Base-by-base conservation (phyloP, 2,329 filamentous ascomycete genomes). In the Pleoardoris graminearum region DNA sequence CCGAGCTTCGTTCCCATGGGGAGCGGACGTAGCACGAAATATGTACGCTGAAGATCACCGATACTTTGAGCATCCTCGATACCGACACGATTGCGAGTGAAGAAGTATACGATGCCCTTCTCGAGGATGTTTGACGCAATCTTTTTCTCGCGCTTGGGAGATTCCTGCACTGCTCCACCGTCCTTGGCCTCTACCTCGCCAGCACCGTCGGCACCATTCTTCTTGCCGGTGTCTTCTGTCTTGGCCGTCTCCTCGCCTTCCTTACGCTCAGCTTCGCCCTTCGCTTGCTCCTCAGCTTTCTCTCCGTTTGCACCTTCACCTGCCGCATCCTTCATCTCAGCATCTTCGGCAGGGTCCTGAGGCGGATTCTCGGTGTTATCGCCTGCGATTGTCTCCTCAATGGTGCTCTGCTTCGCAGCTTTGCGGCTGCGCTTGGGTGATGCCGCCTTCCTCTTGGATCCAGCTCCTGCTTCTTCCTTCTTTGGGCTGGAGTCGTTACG, bases 51-150 rank as follows among this genome's bases (percentile, higher is more conserved):
- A 43, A 96, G 82, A 47, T 96, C 91, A 35, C 82, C 75, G 1
- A 93, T 79, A 39, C 82, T 80, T 16, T 86, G 80, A 0, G 90
- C 86, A 6, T 89, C 80, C 4, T 90, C 83, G 22, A 89, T 80
- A 45, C 85, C 84, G 32, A 96, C 89, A 11, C 90, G 86, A 7
- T 85, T 85, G 16, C 91, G 86, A 64, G 88, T 87, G 78, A 96
- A 95, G 80, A 96, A 96, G 78, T 96, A 96, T 61, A 96, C 86
- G 62, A 94, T 82, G 3, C 91, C 91, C 66, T 94, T 96, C 67
- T 97, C 91, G 2, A 95, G 79, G 21, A 96, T 85, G 53, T 78
- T 85, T 5, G 81, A 83, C 1, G 84, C 78, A 33, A 81, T 72
- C 2, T 76, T 72, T 38, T 80, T 72, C 61, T 80, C 79, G 36